Percentiles rank a stretch among this genome's conserved stretches.
Conservation (phyloP, 2,329 filamentous ascomycete species). For the Cladophialophora exuberans region DNA sequence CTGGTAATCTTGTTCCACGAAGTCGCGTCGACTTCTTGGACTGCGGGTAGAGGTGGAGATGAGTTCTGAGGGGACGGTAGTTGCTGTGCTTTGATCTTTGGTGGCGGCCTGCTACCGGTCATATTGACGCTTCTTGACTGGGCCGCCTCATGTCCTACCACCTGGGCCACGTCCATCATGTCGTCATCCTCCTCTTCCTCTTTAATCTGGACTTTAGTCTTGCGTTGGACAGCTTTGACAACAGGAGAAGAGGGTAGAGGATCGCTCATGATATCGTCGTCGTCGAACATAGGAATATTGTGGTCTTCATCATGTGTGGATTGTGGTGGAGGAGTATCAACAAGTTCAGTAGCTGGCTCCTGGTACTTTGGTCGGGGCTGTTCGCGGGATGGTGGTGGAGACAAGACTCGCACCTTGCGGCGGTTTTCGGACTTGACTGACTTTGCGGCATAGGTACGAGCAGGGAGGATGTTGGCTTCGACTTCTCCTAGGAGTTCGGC, state of each 20-base stretch:
- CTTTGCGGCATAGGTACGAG: constrained; percentile 60
- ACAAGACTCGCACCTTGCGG: constrained; percentile 78
- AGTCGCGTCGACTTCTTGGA: constrained; percentile 72
- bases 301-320: constrained; percentile 57
- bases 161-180: constrained; percentile 84
- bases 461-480: constrained; percentile 71
- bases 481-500: constrained; percentile 83
- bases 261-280: constrained; percentile 85
- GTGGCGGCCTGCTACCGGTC: constrained; percentile 74
- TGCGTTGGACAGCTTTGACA: constrained; percentile 75
- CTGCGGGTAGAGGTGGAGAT: constrained; percentile 64
- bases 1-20: constrained; percentile 87
- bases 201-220: constrained; percentile 58
- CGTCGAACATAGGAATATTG: constrained; percentile 61
- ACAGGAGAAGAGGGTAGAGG: constrained; percentile 84
- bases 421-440: constrained; percentile 74
- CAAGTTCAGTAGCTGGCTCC: constrained; percentile 47
- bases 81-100: constrained; percentile 70
- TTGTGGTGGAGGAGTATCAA: constrained; percentile 45
- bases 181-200: constrained; percentile 75
- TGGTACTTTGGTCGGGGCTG: constrained; percentile 37
- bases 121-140: constrained; percentile 73
- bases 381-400: constrained; percentile 67
- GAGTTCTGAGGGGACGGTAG: constrained; percentile 75
- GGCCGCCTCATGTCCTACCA: constrained; percentile 67